phyloP scores from a whole-genome alignment of 73 alveolate species.

The Effrenium voratum region DNA sequence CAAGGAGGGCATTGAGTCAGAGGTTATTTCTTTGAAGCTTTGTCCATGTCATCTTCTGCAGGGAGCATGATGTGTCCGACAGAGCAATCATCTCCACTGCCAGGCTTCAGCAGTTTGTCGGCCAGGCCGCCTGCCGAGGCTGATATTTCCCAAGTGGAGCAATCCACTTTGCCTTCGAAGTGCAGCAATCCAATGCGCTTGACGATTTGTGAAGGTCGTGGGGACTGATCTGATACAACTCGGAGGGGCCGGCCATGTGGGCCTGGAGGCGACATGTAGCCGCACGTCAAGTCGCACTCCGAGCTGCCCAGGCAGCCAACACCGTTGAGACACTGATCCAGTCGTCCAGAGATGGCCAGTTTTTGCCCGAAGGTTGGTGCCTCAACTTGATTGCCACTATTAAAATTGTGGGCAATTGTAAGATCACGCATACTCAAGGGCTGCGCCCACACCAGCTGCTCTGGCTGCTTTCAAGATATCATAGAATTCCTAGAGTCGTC shows the following conservation, averaged over 20 bases:
- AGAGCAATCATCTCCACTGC: too few relatives aligned
- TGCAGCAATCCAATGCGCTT: background rate
- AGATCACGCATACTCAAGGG: too few relatives aligned
- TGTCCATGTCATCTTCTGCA: too few relatives aligned
- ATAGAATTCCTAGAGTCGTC: too few relatives aligned
- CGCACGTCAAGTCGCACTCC: background rate
- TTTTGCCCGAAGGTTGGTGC: slow-evolving; percentile 45
- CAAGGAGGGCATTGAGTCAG: too few relatives aligned
- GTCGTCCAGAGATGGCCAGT: slow-evolving; percentile 61
- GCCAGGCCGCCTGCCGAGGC: slow-evolving; percentile 14
- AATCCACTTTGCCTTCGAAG: background rate
- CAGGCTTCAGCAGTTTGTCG: slow-evolving; percentile 74
- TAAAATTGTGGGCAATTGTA: too few relatives aligned
- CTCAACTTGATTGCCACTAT: background rate
- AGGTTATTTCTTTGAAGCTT: too few relatives aligned
- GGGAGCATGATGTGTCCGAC: too few relatives aligned
- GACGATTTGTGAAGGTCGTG: slow-evolving; percentile 1
- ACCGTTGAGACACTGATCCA: slow-evolving; percentile 45
- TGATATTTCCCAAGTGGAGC: background rate
- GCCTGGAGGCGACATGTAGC: slow-evolving; percentile 23
- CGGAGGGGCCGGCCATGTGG: slow-evolving; percentile 43
- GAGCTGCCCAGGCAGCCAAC: slow-evolving; percentile 21
- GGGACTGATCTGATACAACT: slow-evolving; percentile 55
- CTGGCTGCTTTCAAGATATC: too few relatives aligned
- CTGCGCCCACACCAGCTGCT: too few relatives aligned